These are phyloP conservation scores for Hypoxylon cercidicola DNA, from an alignment of 495 filamentous ascomycete genomes.

Conservation along the genomic window DNA sequence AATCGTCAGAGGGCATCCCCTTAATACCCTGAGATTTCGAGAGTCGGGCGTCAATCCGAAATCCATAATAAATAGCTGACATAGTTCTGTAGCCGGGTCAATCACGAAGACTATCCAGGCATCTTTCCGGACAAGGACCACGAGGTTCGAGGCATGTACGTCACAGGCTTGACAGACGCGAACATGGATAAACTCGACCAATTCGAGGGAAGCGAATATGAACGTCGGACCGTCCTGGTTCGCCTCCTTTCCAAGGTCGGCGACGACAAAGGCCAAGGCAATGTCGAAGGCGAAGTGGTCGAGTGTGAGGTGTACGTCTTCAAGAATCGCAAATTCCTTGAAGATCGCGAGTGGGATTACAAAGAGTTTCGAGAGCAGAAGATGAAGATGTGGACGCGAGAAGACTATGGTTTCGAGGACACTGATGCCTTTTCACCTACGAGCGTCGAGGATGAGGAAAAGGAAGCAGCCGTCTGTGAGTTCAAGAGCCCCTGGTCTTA, in stretches of 20 bases:
- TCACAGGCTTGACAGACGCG: slow-evolving; percentile 78
- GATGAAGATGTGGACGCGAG: slow-evolving; percentile 62
- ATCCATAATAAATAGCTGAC: neutral
- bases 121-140: slow-evolving; percentile 66
- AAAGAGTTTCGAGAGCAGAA: slow-evolving; percentile 76
- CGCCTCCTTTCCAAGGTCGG: slow-evolving; percentile 60
- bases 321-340: slow-evolving; percentile 61
- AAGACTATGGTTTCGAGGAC: slow-evolving; percentile 53
- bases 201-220: slow-evolving; percentile 86
- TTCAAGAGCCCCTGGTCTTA: neutral
- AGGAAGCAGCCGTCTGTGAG: slow-evolving; percentile 37
- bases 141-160: slow-evolving; percentile 81
- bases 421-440: slow-evolving; percentile 36
- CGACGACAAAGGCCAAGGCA: slow-evolving; percentile 53
- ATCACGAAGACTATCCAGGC: slow-evolving; percentile 82
- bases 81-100: slow-evolving; percentile 44
- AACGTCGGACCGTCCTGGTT: slow-evolving; percentile 68
- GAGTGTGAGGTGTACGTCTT: slow-evolving; percentile 84
- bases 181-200: slow-evolving; percentile 80
- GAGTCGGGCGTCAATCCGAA: neutral
- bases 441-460: slow-evolving; percentile 30
- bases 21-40: neutral
- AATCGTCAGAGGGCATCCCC: neutral
- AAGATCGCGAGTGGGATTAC: slow-evolving; percentile 84
- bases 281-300: slow-evolving; percentile 67